Percentiles rank a stretch among this genome's conserved stretches.
phyloP scores from a whole-genome alignment of 805 yeast genomes.

The Spathaspora sp. region DNA sequence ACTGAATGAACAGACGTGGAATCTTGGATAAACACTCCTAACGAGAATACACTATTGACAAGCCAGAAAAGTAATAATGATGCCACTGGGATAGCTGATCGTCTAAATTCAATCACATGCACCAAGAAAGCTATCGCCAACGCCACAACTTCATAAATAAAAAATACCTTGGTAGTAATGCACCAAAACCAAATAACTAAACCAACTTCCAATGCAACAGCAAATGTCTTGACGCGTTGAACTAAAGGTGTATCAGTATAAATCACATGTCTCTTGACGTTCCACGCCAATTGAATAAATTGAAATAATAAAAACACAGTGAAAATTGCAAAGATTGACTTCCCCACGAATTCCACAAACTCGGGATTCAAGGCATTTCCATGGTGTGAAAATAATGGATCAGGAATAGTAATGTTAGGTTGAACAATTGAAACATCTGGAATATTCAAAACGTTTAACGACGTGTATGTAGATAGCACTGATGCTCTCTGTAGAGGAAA shows the following conservation, averaged over 20 bases:
- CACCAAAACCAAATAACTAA: background rate
- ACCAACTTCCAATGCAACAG: slow-evolving; percentile 14
- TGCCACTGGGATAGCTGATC: slow-evolving; percentile 33
- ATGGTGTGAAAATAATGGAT: slow-evolving; percentile 20
- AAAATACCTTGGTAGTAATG: background rate
- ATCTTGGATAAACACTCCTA: slow-evolving; percentile 18
- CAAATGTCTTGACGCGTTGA: slow-evolving; percentile 14
- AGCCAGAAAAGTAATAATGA: slow-evolving; percentile 41
- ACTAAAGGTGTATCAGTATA: slow-evolving; percentile 5
- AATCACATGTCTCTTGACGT: slow-evolving; percentile 14
- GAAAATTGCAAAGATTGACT: slow-evolving; percentile 4
- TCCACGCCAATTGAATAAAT: slow-evolving; percentile 6
- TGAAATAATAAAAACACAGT: slow-evolving; percentile 11
- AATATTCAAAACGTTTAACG: slow-evolving; percentile 3
- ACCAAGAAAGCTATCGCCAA: slow-evolving; percentile 34
- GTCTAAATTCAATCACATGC: slow-evolving; percentile 41
- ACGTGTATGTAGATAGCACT: slow-evolving; percentile 2
- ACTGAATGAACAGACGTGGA: slow-evolving; percentile 15
- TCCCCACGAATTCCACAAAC: slow-evolving; percentile 16
- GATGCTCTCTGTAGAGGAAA: background rate
- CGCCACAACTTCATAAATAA: slow-evolving; percentile 5
- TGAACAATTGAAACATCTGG: background rate
- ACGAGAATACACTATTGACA: slow-evolving; percentile 3
- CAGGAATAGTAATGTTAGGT: slow-evolving; percentile 2
- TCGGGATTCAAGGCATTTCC: slow-evolving; percentile 28